These are phyloP conservation scores for Moniliophthora roreri DNA, from an alignment of 1,284 basidiomycete genomes.

Conservation along the genomic window DNA sequence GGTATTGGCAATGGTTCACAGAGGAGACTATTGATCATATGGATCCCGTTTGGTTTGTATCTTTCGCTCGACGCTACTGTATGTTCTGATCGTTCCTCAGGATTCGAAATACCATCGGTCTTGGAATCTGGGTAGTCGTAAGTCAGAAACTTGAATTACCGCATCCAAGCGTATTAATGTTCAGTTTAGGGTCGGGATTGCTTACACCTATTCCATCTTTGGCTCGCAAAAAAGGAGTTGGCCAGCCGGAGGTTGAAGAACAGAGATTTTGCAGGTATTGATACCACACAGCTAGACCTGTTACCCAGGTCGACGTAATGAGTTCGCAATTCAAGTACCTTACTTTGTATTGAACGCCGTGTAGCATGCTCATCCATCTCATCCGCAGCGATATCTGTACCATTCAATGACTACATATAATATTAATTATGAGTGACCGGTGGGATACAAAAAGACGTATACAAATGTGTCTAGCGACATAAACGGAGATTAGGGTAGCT, in stretches of 20 bases:
- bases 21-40: constrained; percentile 8
- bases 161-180: neutral
- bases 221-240: constrained; percentile 14
- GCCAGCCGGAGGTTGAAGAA: constrained; percentile 14
- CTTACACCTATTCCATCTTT: constrained; percentile 14
- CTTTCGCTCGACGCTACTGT: neutral
- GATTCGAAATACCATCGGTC: constrained; percentile 14
- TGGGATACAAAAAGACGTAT: no score
- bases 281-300: constrained; percentile 11
- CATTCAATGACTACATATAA: no score
- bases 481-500: no score
- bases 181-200: constrained; percentile 10
- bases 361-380: no score
- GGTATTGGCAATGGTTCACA: constrained; percentile 15
- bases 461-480: no score
- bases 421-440: no score
- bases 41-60: constrained; percentile 15
- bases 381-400: no score
- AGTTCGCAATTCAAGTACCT: neutral
- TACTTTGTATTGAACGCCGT: no score
- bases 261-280: constrained; percentile 12
- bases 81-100: neutral
- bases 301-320: neutral
- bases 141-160: neutral
- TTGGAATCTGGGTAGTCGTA: constrained; percentile 13